Percentiles rank a stretch among this genome's conserved stretches.
Evolutionary conservation across 257 asterid species (phyloP).

Genomic region (Nicotiana tomentosiformis): DNA sequence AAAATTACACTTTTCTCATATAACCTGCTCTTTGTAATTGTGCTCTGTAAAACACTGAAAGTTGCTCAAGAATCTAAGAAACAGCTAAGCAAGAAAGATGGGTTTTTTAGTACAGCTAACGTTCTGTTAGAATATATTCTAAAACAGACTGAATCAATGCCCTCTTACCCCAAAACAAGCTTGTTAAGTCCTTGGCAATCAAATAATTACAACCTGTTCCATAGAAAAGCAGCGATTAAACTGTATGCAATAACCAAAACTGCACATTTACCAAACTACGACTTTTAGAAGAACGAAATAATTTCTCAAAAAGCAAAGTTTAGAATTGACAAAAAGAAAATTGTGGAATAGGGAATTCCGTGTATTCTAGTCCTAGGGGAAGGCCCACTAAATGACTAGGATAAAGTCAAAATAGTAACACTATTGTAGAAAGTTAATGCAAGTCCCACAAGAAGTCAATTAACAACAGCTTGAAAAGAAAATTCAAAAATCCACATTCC

Average conservation of each 20-base stretch:
- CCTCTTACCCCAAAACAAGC: neutral
- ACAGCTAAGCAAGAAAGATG: neutral
- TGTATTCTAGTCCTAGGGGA: neutral
- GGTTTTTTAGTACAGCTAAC: neutral
- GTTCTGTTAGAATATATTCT: neutral
- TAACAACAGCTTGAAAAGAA: neutral
- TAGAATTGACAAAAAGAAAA: neutral
- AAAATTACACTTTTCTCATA: neutral
- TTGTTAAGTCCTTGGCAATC: neutral
- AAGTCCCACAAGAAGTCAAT: neutral
- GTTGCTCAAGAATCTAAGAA: neutral
- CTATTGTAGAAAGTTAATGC: neutral
- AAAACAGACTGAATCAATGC: constrained; percentile 3
- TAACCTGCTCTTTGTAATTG: neutral
- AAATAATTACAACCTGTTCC: neutral
- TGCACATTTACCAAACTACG: neutral
- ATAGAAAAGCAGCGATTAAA: neutral
- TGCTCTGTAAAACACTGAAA: neutral
- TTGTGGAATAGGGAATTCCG: neutral
- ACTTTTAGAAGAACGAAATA: constrained; percentile 4
- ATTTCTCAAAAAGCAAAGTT: neutral
- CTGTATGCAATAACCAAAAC: neutral
- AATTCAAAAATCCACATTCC: neutral
- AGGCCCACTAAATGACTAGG: neutral
- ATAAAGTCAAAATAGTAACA: neutral